A percentile compares a stretch with the other conserved stretches of the same genome.
Conservation (phyloP, 2,329 filamentous ascomycete species). For the Cylindrodendrum hubeiense region DNA sequence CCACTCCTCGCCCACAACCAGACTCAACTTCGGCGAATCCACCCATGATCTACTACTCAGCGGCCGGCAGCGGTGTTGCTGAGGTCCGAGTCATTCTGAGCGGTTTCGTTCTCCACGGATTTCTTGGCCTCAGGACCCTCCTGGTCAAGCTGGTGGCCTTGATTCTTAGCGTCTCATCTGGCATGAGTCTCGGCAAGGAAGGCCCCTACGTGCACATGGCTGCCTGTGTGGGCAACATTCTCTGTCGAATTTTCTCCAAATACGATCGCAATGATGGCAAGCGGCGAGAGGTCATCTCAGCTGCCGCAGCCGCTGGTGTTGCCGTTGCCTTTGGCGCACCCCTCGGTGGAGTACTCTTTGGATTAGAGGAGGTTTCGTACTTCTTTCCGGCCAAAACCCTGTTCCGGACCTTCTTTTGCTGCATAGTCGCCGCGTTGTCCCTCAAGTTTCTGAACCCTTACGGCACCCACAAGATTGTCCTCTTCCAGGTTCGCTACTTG, state of each 20-base stretch:
- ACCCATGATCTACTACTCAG: constrained; percentile 95
- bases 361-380: constrained; percentile 94
- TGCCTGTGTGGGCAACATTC: constrained; percentile 94
- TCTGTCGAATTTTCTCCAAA: constrained; percentile 92
- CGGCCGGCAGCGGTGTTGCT: constrained; percentile 94
- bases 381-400: constrained; percentile 98
- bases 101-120: constrained; percentile 96
- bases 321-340: constrained; percentile 95
- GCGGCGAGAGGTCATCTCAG: constrained; percentile 91
- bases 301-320: constrained; percentile 90
- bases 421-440: constrained; percentile 90
- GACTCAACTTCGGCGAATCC: constrained; percentile 56
- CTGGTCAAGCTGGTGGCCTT: constrained; percentile 86
- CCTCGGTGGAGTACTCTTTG: constrained; percentile 88
- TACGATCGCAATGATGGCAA: constrained; percentile 97
- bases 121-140: constrained; percentile 89
- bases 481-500: constrained; percentile 93
- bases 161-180: constrained; percentile 90
- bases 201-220: constrained; percentile 98
- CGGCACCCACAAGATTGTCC: constrained; percentile 94
- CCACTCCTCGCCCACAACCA: constrained; percentile 57
- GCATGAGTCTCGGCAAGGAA: constrained; percentile 94
- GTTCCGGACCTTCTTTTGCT: constrained; percentile 98
- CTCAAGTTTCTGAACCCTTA: constrained; percentile 97
- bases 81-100: constrained; percentile 99